Percentiles rank a stretch among this genome's conserved stretches.
Evolutionary conservation across 2,329 filamentous ascomycete genomes (phyloP).

Genomic region (Tolypocladium sp.): DNA sequence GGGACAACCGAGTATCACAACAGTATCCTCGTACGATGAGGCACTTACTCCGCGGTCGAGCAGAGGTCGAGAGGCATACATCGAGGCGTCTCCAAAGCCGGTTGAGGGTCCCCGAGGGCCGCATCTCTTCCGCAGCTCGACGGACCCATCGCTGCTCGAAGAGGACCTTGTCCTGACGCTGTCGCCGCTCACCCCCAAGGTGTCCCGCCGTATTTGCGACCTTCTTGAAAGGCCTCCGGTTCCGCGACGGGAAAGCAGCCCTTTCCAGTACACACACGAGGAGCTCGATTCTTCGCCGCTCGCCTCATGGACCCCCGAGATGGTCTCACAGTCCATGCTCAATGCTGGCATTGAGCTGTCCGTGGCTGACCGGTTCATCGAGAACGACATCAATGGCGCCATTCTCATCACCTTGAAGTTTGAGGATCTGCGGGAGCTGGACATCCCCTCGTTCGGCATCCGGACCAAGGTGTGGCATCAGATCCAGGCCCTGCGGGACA

Average conservation of each 20-base stretch:
- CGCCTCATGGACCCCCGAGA: slow-evolving; percentile 60
- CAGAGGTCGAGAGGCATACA: slow-evolving; percentile 49
- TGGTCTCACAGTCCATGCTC: slow-evolving; percentile 81
- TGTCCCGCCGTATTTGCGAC: slow-evolving; percentile 27
- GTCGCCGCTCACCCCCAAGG: slow-evolving; percentile 65
- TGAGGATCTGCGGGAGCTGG: slow-evolving; percentile 74
- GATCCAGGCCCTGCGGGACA: slow-evolving; percentile 59
- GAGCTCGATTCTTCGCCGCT: slow-evolving; percentile 52
- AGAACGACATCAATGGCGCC: slow-evolving; percentile 85
- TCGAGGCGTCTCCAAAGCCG: slow-evolving; percentile 52
- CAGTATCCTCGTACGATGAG: slow-evolving; percentile 80
- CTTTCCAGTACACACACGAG: slow-evolving; percentile 46
- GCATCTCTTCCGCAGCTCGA: slow-evolving; percentile 72
- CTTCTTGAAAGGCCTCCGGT: slow-evolving; percentile 13
- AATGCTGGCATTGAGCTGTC: slow-evolving; percentile 69
- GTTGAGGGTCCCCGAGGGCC: slow-evolving; percentile 77
- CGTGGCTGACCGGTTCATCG: slow-evolving; percentile 74
- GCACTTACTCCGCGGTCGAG: slow-evolving; percentile 65
- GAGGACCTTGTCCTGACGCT: slow-evolving; percentile 52
- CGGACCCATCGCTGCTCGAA: slow-evolving; percentile 32
- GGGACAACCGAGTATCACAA: slow-evolving; percentile 69
- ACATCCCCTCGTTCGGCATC: slow-evolving; percentile 74
- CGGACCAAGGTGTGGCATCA: slow-evolving; percentile 73
- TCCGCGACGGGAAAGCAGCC: slow-evolving; percentile 30
- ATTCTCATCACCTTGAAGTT: slow-evolving; percentile 88